These are phyloP conservation scores for Sporopachydermia lactativora DNA, from an alignment of 805 yeast genomes.

Conservation along the genomic window DNA sequence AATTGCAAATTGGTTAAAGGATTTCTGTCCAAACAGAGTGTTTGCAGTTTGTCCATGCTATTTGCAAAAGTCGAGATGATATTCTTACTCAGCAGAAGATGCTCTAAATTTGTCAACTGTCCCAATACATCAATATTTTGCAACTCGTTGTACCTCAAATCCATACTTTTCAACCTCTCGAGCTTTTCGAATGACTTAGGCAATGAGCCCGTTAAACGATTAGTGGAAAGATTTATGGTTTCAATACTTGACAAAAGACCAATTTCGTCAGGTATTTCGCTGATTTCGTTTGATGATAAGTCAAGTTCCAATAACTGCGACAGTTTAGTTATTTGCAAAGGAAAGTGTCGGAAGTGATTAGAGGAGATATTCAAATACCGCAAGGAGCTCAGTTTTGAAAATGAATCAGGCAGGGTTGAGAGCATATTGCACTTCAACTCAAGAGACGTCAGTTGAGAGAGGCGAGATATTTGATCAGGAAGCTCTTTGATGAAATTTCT, in stretches of 20 bases:
- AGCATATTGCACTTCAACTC: constrained; percentile 68
- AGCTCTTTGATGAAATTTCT: constrained; percentile 60
- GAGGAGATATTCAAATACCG: constrained; percentile 64
- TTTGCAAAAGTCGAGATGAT: constrained; percentile 57
- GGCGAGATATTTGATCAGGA: constrained; percentile 39
- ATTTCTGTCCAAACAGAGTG: constrained; percentile 64
- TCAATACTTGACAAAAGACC: constrained; percentile 46
- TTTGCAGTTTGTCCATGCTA: constrained; percentile 45
- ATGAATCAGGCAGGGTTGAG: constrained; percentile 42
- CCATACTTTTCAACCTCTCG: constrained; percentile 49
- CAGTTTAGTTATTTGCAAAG: constrained; percentile 33
- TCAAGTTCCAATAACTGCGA: constrained; percentile 46
- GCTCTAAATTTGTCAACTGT: constrained; percentile 46
- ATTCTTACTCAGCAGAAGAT: constrained; percentile 63
- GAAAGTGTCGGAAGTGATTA: constrained; percentile 44
- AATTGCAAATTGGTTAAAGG: constrained; percentile 64
- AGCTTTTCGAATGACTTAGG: constrained; percentile 42
- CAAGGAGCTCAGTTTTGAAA: constrained; percentile 39
- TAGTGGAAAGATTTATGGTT: constrained; percentile 63
- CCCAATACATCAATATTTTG: constrained; percentile 42
- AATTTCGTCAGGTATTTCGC: constrained; percentile 44
- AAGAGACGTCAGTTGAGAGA: constrained; percentile 41
- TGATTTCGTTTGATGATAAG: constrained; percentile 66
- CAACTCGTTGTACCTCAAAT: constrained; percentile 57
- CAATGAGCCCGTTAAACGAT: constrained; percentile 37